Percentiles rank a stretch among this genome's conserved stretches.
Conservation (phyloP, 176 grass and related monocot species). For the Avena sativa region DNA sequence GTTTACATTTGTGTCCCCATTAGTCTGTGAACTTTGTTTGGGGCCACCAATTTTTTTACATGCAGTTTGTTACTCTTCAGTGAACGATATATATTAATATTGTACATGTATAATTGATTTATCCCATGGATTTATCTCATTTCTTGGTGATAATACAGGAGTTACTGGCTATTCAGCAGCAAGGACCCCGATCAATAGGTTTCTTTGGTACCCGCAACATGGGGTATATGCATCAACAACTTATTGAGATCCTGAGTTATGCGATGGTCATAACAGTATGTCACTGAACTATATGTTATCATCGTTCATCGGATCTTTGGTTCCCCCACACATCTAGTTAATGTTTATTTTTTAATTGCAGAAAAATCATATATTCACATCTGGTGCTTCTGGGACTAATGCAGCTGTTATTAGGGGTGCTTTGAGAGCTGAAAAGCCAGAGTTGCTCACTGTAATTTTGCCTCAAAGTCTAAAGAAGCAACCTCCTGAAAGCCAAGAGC, state of each 20-base stretch:
- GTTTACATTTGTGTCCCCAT: not conserved
- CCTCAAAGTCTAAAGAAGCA: constrained; percentile 97
- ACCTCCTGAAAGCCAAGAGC: constrained; percentile 94
- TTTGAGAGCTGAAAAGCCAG: constrained; percentile 96
- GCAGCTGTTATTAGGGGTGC: constrained; percentile 99
- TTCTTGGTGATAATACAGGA: constrained; percentile 61
- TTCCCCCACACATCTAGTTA: not conserved
- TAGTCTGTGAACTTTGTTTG: constrained; percentile 31
- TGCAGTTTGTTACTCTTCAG: not conserved
- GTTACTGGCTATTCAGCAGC: constrained; percentile 95
- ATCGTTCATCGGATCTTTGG: not conserved
- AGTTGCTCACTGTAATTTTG: constrained; percentile 98
- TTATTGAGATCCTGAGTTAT: constrained; percentile 99
- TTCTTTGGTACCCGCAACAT: constrained; percentile 99
- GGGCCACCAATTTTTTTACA: constrained; percentile 20
- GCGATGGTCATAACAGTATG: constrained; percentile 99
- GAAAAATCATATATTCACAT: constrained; percentile 99
- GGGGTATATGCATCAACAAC: constrained; percentile 99
- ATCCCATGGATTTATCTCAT: constrained; percentile 19
- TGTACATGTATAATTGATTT: constrained; percentile 26
- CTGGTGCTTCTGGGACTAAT: constrained; percentile 98
- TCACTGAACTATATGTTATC: constrained; percentile 25
- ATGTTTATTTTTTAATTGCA: constrained; percentile 53
- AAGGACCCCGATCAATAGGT: constrained; percentile 91
- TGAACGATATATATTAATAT: not conserved